These are phyloP conservation scores for Teratosphaeria epicoccoides DNA, from an alignment of 2,329 filamentous ascomycete species.

Conservation along the genomic window DNA sequence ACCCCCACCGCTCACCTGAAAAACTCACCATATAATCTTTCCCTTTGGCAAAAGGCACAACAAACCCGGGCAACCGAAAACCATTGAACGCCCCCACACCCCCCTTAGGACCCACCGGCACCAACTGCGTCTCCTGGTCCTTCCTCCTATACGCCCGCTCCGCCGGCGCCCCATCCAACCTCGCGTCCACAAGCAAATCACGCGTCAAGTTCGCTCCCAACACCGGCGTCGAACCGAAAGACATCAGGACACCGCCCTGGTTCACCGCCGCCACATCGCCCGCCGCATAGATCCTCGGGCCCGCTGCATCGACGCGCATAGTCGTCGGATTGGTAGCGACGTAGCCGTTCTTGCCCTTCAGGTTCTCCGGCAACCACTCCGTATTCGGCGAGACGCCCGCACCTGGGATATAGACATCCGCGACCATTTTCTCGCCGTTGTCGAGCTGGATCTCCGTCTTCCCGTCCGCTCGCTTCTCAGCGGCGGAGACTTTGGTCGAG, in stretches of 20 bases:
- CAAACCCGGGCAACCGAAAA: conserved; percentile 23
- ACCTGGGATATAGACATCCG: conserved; percentile 45
- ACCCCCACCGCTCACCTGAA: too few relatives aligned
- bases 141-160: conserved; percentile 21
- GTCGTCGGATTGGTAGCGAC: conserved; percentile 38
- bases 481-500: conserved; percentile 15
- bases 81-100: conserved; percentile 29
- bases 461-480: conserved; percentile 26
- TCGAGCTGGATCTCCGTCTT: conserved; percentile 34
- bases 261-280: conserved; percentile 38
- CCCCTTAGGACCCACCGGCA: conserved; percentile 19
- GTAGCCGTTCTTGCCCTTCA: conserved; percentile 36
- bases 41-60: conserved; percentile 27
- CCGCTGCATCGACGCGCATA: conserved; percentile 36
- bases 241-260: conserved; percentile 32
- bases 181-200: conserved; percentile 31
- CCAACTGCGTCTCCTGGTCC: conserved; percentile 23
- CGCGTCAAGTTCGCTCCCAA: conserved; percentile 36
- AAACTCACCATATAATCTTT: conserved; percentile 15
- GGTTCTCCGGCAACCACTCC: conserved; percentile 38
- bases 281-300: conserved; percentile 37
- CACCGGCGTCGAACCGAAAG: conserved; percentile 31
- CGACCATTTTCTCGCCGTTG: conserved; percentile 37
- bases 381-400: conserved; percentile 44
- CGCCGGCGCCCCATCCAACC: conserved; percentile 10